Evolutionary conservation across 805 yeast genomes (phyloP).

Genomic region (Candida silvicultrix): DNA sequence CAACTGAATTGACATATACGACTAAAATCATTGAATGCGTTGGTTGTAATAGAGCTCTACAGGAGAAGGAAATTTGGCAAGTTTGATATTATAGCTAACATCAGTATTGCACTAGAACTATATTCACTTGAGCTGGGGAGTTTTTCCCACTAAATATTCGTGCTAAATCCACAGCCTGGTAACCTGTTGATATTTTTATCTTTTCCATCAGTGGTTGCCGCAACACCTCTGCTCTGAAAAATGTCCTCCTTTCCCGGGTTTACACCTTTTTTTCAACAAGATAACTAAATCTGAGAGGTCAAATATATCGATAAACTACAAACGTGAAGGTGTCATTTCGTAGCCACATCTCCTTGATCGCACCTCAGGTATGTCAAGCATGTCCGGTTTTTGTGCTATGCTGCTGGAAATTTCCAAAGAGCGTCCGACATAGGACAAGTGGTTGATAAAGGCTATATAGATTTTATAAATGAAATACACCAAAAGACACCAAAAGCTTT

Average conservation of each 20-base stretch:
- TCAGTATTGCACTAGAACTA: too few species aligned
- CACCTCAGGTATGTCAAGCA: not conserved
- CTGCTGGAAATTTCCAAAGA: not conserved
- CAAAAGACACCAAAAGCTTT: too few species aligned
- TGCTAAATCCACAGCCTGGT: too few species aligned
- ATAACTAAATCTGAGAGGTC: not conserved
- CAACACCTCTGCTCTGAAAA: conserved; percentile 5
- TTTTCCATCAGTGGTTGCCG: conserved; percentile 17
- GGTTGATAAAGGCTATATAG: too few species aligned
- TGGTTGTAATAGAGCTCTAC: too few species aligned
- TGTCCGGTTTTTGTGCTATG: too few species aligned
- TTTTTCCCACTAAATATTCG: too few species aligned
- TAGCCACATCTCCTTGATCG: not conserved
- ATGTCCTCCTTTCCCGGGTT: not conserved
- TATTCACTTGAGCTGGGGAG: too few species aligned
- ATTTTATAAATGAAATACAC: too few species aligned
- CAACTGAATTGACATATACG: not conserved
- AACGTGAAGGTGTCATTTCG: not conserved
- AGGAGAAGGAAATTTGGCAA: too few species aligned
- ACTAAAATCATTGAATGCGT: too few species aligned
- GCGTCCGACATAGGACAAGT: not conserved
- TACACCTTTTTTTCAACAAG: not conserved
- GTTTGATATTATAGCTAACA: too few species aligned
- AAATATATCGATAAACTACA: not conserved
- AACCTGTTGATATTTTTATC: conserved; percentile 7